Evolutionary conservation across 306 rosid genomes (phyloP).

Genomic region (Inga oerstediana): DNA sequence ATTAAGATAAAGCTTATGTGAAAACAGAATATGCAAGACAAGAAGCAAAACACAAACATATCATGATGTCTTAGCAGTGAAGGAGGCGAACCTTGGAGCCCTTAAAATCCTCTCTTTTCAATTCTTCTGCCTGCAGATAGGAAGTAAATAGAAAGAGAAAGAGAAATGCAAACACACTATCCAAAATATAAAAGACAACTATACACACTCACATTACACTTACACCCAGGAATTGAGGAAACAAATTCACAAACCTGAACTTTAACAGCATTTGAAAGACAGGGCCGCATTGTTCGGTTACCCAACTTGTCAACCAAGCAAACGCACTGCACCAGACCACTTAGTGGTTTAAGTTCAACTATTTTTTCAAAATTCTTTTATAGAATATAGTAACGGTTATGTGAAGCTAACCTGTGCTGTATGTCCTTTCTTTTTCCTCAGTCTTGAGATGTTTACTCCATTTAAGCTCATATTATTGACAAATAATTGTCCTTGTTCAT

Average conservation of each 20-base stretch:
- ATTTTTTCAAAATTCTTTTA: neutral
- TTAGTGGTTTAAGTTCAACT: conserved; percentile 15
- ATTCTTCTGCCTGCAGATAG: conserved; percentile 65
- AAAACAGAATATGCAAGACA: conserved; percentile 9
- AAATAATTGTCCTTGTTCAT: conserved; percentile 78
- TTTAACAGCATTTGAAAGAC: conserved; percentile 87
- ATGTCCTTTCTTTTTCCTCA: conserved; percentile 72
- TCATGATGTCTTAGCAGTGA: conserved; percentile 3
- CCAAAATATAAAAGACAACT: neutral
- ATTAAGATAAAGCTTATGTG: neutral
- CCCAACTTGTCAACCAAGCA: conserved; percentile 88
- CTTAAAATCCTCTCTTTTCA: conserved; percentile 77
- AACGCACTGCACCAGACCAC: conserved; percentile 68
- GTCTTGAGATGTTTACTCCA: conserved; percentile 72
- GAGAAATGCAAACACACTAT: neutral
- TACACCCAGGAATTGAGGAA: neutral
- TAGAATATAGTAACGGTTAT: neutral
- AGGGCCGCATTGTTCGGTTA: conserved; percentile 96
- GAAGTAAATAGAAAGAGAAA: conserved; percentile 4
- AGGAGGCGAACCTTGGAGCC: conserved; percentile 81
- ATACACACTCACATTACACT: neutral
- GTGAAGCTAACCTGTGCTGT: conserved; percentile 78
- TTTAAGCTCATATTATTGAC: conserved; percentile 72
- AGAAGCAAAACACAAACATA: neutral
- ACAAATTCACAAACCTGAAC: conserved; percentile 58